These are phyloP conservation scores for Jamesozyma hellenica DNA, from an alignment of 805 yeast genomes.

Conservation along the genomic window DNA sequence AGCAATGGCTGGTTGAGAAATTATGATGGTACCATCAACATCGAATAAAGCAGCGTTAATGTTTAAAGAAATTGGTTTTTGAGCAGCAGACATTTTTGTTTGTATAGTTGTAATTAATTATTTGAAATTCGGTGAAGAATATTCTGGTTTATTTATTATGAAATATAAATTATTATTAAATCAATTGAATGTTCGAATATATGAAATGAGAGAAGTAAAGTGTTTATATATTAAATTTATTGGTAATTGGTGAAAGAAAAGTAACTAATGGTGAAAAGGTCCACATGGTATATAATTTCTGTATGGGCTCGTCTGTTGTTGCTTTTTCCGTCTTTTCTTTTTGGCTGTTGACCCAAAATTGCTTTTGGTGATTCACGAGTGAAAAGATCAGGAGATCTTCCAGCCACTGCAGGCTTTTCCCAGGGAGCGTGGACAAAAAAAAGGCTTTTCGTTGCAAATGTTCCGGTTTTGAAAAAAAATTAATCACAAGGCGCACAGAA, in stretches of 20 bases:
- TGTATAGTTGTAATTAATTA: neutral
- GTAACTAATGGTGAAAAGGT: neutral
- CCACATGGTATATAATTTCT: neutral
- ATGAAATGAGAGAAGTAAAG: too few species aligned
- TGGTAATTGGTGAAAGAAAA: neutral
- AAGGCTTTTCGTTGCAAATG: too few species aligned
- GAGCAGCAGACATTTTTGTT: constrained; percentile 19
- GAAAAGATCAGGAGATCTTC: too few species aligned
- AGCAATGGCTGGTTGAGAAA: constrained; percentile 74
- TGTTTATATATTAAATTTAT: neutral
- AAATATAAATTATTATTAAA: neutral
- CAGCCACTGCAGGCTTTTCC: too few species aligned
- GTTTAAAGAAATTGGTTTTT: constrained; percentile 26
- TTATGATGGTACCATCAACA: constrained; percentile 79
- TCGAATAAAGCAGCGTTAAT: constrained; percentile 57
- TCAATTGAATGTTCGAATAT: neutral
- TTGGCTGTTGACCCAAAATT: too few species aligned
- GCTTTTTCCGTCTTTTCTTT: too few species aligned
- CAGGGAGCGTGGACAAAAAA: too few species aligned
- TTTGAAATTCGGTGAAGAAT: neutral
- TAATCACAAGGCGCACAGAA: too few species aligned
- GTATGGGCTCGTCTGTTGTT: neutral
- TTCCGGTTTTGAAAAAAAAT: too few species aligned
- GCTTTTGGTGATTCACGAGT: too few species aligned
- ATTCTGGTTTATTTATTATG: neutral